Evolutionary conservation across 192 early-diverging fungal species (phyloP).

Genomic region (Linnemannia exigua): DNA sequence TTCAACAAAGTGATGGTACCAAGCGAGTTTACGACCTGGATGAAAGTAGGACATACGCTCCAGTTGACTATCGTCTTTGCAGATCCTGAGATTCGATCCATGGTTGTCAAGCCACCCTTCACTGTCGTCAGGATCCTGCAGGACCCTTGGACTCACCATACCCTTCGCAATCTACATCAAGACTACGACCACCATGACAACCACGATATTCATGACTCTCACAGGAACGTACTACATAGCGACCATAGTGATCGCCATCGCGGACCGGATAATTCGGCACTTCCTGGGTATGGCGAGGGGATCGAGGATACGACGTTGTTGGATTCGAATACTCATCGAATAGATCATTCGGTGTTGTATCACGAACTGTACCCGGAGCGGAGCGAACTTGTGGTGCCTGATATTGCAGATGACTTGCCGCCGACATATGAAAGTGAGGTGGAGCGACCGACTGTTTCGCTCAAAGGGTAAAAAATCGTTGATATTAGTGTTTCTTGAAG

Average conservation of each 20-base stretch:
- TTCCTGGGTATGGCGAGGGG: conserved; percentile 18
- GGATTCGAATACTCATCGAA: conserved; percentile 21
- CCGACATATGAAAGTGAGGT: conserved; percentile 12
- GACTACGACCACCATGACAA: neutral
- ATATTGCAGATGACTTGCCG: conserved; percentile 15
- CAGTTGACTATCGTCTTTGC: conserved; percentile 19
- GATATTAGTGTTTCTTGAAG: neutral
- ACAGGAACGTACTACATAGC: neutral
- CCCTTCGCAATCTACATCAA: neutral
- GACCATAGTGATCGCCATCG: neutral
- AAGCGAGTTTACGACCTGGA: conserved; percentile 11
- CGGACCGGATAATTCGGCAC: neutral
- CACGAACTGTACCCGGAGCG: conserved; percentile 14
- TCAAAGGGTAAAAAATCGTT: neutral
- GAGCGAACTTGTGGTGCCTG: conserved; percentile 9
- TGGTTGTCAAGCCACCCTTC: conserved; percentile 23
- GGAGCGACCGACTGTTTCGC: neutral
- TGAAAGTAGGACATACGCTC: conserved; percentile 6
- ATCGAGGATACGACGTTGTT: conserved; percentile 14
- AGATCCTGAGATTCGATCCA: neutral
- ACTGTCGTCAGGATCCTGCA: neutral
- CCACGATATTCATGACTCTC: neutral
- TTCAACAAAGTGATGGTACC: neutral
- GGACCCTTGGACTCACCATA: conserved; percentile 12
- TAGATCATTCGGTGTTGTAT: neutral